These are phyloP conservation scores for Penicillium sp. DNA, from an alignment of 2,329 filamentous ascomycete species.

Conservation along the genomic window DNA sequence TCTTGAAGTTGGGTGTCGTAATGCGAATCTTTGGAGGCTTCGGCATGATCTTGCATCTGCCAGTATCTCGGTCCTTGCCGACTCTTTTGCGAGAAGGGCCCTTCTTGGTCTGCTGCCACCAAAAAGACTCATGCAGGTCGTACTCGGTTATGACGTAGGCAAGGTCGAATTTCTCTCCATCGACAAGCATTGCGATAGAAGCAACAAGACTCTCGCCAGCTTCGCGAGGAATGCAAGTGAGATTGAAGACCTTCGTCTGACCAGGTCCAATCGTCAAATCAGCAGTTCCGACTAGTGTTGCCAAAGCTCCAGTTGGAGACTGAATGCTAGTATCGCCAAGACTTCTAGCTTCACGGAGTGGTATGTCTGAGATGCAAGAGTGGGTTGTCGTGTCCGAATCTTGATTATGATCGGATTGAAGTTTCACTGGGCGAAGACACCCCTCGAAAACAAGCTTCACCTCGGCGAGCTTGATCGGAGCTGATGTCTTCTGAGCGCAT, in stretches of 20 bases:
- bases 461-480: conserved; percentile 49
- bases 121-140: conserved; percentile 32
- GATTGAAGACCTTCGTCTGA: conserved; percentile 67
- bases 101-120: conserved; percentile 44
- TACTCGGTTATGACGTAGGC: conserved; percentile 59
- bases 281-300: conserved; percentile 54
- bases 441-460: conserved; percentile 55
- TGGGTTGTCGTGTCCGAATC: conserved; percentile 20
- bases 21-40: conserved; percentile 91
- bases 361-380: conserved; percentile 32
- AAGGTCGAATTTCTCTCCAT: conserved; percentile 64
- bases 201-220: conserved; percentile 71
- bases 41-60: conserved; percentile 70
- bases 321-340: conserved; percentile 29
- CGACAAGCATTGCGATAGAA: conserved; percentile 62
- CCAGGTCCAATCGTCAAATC: conserved; percentile 67
- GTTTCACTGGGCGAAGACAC: conserved; percentile 43
- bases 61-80: conserved; percentile 48
- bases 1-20: conserved; percentile 57
- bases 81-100: conserved; percentile 38
- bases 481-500: conserved; percentile 44
- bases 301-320: conserved; percentile 34
- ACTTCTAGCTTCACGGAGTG: conserved; percentile 34
- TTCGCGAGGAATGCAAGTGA: conserved; percentile 73
- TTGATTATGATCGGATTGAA: conserved; percentile 35